These are phyloP conservation scores for Logfia minima DNA, from an alignment of 129 eudicot genomes.

Conservation along the genomic window DNA sequence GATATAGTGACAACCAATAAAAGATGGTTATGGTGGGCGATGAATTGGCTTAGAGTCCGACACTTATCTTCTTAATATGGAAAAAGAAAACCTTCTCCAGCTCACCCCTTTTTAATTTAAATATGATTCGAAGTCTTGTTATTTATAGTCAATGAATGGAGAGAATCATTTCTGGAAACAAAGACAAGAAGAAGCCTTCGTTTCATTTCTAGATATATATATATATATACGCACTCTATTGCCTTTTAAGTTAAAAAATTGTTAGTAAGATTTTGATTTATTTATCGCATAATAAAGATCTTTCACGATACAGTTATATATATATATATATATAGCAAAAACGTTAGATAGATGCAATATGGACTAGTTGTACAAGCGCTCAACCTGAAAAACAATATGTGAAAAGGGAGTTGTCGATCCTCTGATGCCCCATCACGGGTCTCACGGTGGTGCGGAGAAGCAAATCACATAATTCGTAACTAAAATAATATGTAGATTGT, in stretches of 20 bases:
- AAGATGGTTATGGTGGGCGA: slow-evolving; percentile 21
- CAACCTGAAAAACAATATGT: too few species aligned
- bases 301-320: too few species aligned
- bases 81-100: slow-evolving; percentile 40
- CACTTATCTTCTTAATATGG: slow-evolving; percentile 49
- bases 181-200: slow-evolving; percentile 39
- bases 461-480: too few species aligned
- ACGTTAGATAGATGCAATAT: too few species aligned
- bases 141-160: slow-evolving; percentile 51
- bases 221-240: background rate
- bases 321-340: too few species aligned
- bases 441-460: too few species aligned
- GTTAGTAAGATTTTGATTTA: too few species aligned
- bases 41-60: slow-evolving; percentile 27
- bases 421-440: too few species aligned
- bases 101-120: slow-evolving; percentile 23
- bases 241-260: background rate
- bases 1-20: slow-evolving; percentile 29
- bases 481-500: too few species aligned
- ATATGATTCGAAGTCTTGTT: slow-evolving; percentile 35
- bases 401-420: too few species aligned
- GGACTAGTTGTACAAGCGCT: too few species aligned
- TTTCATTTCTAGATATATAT: background rate
- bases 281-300: too few species aligned
- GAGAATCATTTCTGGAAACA: slow-evolving; percentile 35